A percentile compares a stretch with the other conserved stretches of the same genome.
Conservation (phyloP, 768 basidiomycete species). For the Butyriboletus loyo region DNA sequence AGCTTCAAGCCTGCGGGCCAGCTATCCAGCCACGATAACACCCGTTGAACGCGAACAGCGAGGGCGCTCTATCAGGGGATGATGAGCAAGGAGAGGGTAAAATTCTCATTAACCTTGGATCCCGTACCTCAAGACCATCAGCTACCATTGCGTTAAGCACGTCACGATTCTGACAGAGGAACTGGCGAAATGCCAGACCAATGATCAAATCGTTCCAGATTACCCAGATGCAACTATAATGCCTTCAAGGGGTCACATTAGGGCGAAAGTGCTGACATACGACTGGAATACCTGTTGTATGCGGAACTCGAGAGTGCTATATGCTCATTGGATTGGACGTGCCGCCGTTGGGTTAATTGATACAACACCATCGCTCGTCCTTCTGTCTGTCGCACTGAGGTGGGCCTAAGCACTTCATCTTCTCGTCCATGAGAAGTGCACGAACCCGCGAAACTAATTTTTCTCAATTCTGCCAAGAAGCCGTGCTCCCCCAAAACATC, state of each 20-base stretch:
- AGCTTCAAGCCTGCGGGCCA: slow-evolving; percentile 98
- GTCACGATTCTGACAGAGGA: slow-evolving; percentile 64
- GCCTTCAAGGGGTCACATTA: slow-evolving; percentile 42
- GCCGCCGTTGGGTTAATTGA: slow-evolving; percentile 38
- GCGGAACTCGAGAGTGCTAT: slow-evolving; percentile 42
- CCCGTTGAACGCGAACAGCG: slow-evolving; percentile 41
- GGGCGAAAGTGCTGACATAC: neutral
- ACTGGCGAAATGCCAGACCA: slow-evolving; percentile 67
- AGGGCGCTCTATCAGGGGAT: slow-evolving; percentile 17
- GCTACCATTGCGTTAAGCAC: slow-evolving; percentile 42
- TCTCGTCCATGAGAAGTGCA: neutral
- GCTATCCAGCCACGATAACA: slow-evolving; percentile 81
- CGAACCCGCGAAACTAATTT: slow-evolving; percentile 28
- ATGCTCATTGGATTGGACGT: slow-evolving; percentile 34
- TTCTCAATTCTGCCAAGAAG: slow-evolving; percentile 14
- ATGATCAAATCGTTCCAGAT: slow-evolving; percentile 88
- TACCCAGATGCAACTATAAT: slow-evolving; percentile 91
- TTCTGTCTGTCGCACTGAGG: slow-evolving; percentile 58
- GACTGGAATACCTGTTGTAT: slow-evolving; percentile 61
- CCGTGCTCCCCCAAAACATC: neutral
- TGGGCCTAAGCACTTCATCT: neutral
- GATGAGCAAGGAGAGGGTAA: neutral
- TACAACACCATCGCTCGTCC: slow-evolving; percentile 48
- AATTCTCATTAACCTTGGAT: neutral
- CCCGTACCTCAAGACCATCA: slow-evolving; percentile 40